Base-by-base conservation (phyloP, 2,329 filamentous ascomycete genomes). In the Dendrostoma leiphaemia region DNA sequence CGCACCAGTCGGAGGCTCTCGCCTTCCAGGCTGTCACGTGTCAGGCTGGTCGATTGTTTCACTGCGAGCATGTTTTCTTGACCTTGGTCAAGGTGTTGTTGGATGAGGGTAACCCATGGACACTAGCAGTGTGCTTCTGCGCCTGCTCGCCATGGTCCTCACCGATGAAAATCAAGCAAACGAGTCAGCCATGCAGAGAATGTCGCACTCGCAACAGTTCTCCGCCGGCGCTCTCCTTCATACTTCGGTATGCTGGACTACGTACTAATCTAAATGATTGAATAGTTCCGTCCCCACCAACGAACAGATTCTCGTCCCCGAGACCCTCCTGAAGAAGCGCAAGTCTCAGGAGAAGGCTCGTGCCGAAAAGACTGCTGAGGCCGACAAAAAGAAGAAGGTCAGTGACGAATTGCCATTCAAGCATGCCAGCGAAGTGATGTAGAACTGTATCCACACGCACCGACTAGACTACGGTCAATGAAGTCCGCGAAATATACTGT, bases 291-390 rank as follows among this genome's bases (percentile, higher is more conserved):
- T 96, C 72, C 91, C 94, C 67, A 96, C 91, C 77, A 80, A 92
- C 78, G 90, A 97, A 77, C 89, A 97, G 77, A 86, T 99, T 76
- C 84, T 97, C 76, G 91, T 97, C 74, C 94, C 94, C 68, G 94
- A 99, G 90, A 99, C 94, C 70, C 90, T 99, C 72, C 86, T 99
- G 78, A 99, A 99, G 90, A 99, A 99, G 91, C 90, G 94, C 83
- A 99, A 99, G 91, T 91, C 86, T 77, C 93, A 97, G 82, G 94
- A 99, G 87, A 96, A 97, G 87, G 91, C 92, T 75, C 90, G 92
- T 76, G 92, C 94, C 76, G 90, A 93, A 80, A 88, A 87, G 74
- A 77, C 83, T 66, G 83, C 89, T 64, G 89, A 90, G 70, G 75
- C 85, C 64, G 84, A 91, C 78, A 89, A 96, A 84, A 89, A 86